Percentiles rank a stretch among this genome's conserved stretches.
These are phyloP conservation scores for Cyberlindnera mrakii DNA, from an alignment of 805 yeast genomes.

Conservation along the genomic window DNA sequence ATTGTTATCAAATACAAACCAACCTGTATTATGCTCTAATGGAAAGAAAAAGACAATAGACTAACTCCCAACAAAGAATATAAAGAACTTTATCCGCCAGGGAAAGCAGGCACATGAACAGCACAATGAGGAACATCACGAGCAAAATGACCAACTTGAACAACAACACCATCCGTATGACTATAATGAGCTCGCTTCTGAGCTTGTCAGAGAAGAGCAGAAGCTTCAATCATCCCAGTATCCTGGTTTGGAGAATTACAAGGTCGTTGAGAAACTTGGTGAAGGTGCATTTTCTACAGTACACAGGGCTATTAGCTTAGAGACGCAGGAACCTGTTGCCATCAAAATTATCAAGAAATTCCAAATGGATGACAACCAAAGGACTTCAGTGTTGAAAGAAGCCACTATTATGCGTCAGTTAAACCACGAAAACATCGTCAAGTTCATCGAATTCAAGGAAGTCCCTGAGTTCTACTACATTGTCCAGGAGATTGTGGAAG, in stretches of 20 bases:
- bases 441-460: slow-evolving; percentile 50
- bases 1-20: not conserved
- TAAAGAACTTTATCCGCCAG: slow-evolving; percentile 38
- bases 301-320: slow-evolving; percentile 56
- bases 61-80: slow-evolving; percentile 24
- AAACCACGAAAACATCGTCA: slow-evolving; percentile 55
- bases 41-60: not conserved
- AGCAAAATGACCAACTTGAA: not conserved
- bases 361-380: slow-evolving; percentile 26
- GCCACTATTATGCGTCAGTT: slow-evolving; percentile 40
- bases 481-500: slow-evolving; percentile 47
- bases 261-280: slow-evolving; percentile 42
- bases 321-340: slow-evolving; percentile 47
- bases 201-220: slow-evolving; percentile 21
- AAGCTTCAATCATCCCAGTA: slow-evolving; percentile 16
- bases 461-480: slow-evolving; percentile 58
- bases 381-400: slow-evolving; percentile 37
- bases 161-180: slow-evolving; percentile 8
- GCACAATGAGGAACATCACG: not conserved
- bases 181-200: slow-evolving; percentile 23
- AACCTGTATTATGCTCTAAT: not conserved
- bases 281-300: slow-evolving; percentile 92
- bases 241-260: slow-evolving; percentile 26
- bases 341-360: slow-evolving; percentile 66
- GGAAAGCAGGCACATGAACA: slow-evolving; percentile 32